phyloP scores from a whole-genome alignment of 2,329 filamentous ascomycete species.

The Penicillium griseofulvum region DNA sequence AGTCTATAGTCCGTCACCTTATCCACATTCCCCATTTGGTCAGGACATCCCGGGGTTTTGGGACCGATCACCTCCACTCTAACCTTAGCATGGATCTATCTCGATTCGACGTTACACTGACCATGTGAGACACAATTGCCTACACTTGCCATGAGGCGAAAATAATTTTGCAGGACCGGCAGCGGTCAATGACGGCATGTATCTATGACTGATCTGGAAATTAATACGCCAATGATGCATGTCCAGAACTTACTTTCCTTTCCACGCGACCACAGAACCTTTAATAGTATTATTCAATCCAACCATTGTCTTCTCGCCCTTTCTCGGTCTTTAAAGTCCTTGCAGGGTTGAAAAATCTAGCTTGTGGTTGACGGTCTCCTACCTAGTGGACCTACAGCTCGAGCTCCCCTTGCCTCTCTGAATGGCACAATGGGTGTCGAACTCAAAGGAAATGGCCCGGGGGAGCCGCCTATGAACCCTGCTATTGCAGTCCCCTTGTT shows the following conservation, averaged over 20 bases:
- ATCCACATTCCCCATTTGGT: constrained; percentile 4
- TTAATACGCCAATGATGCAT: constrained; percentile 15
- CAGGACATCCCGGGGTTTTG: constrained; percentile 9
- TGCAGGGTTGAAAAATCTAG: constrained; percentile 12
- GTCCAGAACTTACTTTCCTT: constrained; percentile 2
- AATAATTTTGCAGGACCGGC: constrained; percentile 5
- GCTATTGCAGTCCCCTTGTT: constrained; percentile 33
- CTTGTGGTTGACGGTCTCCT: constrained; percentile 11
- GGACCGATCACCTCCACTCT: constrained; percentile 10
- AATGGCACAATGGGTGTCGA: constrained; percentile 33
- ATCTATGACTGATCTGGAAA: background rate
- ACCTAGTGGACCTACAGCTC: constrained; percentile 1
- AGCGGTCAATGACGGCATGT: constrained; percentile 27
- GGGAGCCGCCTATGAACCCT: constrained; percentile 33
- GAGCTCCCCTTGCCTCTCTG: background rate
- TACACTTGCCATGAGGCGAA: constrained; percentile 5
- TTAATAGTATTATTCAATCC: background rate
- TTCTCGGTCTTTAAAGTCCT: constrained; percentile 2
- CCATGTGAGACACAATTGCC: constrained; percentile 10
- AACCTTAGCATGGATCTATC: constrained; percentile 6
- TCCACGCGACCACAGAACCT: background rate
- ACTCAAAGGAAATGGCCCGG: constrained; percentile 24
- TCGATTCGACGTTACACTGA: constrained; percentile 21
- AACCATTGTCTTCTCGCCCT: background rate
- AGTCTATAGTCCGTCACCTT: background rate